Conservation (phyloP, 176 grass and related monocot species). For the Avena insularis region DNA sequence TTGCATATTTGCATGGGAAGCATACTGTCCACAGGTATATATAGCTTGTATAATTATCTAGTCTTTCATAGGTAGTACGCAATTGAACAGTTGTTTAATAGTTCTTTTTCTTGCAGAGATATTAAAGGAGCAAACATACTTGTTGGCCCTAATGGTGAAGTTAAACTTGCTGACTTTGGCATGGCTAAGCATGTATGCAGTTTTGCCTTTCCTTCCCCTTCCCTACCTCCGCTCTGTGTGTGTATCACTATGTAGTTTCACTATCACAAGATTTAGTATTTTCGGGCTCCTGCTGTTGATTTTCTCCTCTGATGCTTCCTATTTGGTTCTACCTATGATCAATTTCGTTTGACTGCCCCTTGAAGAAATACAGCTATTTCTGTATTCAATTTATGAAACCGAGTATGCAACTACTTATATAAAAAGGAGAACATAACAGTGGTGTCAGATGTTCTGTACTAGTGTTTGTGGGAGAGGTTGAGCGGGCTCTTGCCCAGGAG, state of each 20-base stretch:
- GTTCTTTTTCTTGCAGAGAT: slow-evolving; percentile 67
- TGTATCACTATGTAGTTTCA: neutral
- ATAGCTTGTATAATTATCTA: slow-evolving; percentile 27
- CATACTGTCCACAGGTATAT: slow-evolving; percentile 88
- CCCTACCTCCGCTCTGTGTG: neutral
- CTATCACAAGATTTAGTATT: neutral
- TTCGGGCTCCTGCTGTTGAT: neutral
- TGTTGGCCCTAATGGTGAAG: slow-evolving; percentile 89
- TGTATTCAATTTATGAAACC: too few species aligned
- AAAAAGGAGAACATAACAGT: too few species aligned
- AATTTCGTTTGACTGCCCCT: neutral
- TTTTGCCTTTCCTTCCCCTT: slow-evolving; percentile 28
- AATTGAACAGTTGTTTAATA: slow-evolving; percentile 28
- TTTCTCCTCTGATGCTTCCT: neutral
- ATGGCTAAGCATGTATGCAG: slow-evolving; percentile 99
- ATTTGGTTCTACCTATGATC: neutral
- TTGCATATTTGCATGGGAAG: slow-evolving; percentile 82
- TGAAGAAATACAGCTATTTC: neutral
- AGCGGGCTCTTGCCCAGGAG: too few species aligned
- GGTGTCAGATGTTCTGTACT: too few species aligned
- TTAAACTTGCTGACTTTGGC: slow-evolving; percentile 99
- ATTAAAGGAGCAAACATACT: slow-evolving; percentile 99
- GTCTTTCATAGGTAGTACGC: slow-evolving; percentile 25
- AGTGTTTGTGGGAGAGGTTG: too few species aligned
- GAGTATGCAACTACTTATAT: too few species aligned